Base-by-base conservation (phyloP, 129 eudicot genomes). In the Flaveria bidentis region DNA sequence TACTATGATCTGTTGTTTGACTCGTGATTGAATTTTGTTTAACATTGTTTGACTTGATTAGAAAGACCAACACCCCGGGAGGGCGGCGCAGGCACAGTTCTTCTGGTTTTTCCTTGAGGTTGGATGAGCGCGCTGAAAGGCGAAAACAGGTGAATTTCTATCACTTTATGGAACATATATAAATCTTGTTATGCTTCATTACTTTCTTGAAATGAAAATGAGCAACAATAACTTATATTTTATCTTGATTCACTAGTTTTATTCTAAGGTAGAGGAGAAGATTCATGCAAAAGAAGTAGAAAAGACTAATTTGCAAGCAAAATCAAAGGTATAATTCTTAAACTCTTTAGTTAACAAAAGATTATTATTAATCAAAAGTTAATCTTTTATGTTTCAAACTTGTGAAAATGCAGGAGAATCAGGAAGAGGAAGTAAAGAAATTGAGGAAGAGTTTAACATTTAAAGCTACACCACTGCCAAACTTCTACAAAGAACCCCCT, bases 401-500 rank as follows among this genome's bases (percentile, higher is more conserved):
- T 66, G 6, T 44, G 18, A 69, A 42, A 42, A 22, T 80, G 68
- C 80, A 95, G 99, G 99, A 95, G 83, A 86, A 45, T 80, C 89
- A 87, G 75, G 94, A 89, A 62, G 86, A 81, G 39, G 97, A 91
- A 76, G 81, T 95, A 39, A 95, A 87, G 91, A 88, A 78, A 68
- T 72, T 89, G 55, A 83, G 99, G 81, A 95, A 91, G 80, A 91
- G 92, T 72, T 85, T 95, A 89, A 84, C 86, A 12, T 95, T 91
- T 83, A 95, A 87, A 89, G 99, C 99, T 58, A 67, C 88, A 46
- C 99, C 97, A 2, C 73, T 95, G 89, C 99, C 99, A 78, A 85
- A 69, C 23, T 95, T 95, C 84, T 95, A 95, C 77, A 89, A 87
- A 82, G 96, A 89, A 68, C 94, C 97, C 64, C 97, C 92, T 81